Evolutionary conservation across 768 basidiomycete species (phyloP), one percentile per base, ranked within the genome.

Genomic region (Boletus bicolor): DNA sequence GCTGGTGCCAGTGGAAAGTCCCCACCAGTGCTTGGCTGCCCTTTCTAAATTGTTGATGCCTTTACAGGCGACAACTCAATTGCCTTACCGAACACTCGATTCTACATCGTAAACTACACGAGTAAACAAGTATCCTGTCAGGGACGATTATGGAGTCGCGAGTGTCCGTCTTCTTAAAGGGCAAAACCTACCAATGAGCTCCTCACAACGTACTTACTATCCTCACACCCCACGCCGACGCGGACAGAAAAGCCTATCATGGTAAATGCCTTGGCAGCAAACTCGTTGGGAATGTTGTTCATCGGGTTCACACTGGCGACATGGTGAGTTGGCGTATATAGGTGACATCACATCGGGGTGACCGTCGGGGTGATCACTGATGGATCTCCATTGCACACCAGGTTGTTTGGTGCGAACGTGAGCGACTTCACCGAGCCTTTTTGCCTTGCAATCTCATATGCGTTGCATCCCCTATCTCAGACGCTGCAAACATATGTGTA

Each of bases 381-480:
- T 6, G 5, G 7, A 10, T 32, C 15, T 19, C 39, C 17, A 5
- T 42, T 11, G 21, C 36, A 34, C 5, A 5, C 21, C 48, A 61
- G 60, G 53, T 19, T 63, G 14, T 63, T 63, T 43, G 61, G 57
- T 15, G 45, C 34, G 5, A 58, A 58, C 38, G 60, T 57, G 49
- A 53, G 49, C 4, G 14, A 21, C n/a, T 12, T 17, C 9, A 17
- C 34, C 11, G 14, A 9, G 10, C 10, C 19, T 7, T 15, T 24
- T 41, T 21, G 6, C 32, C 10, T 37, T 24, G 24, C 3, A 7
- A 38, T 42, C 26, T 51, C 15, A 50, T 17, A 1, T 14, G n/a
- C 11, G 14, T 36, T 41, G 3, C 2, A 19, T n/a, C n/a, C 2
- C 14, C 8, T 32, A 10, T 48, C 17, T 43, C 45, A 64, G 62